Evolutionary conservation across 345 rosid genomes (phyloP).

Genomic region (Eutrema japonicum): DNA sequence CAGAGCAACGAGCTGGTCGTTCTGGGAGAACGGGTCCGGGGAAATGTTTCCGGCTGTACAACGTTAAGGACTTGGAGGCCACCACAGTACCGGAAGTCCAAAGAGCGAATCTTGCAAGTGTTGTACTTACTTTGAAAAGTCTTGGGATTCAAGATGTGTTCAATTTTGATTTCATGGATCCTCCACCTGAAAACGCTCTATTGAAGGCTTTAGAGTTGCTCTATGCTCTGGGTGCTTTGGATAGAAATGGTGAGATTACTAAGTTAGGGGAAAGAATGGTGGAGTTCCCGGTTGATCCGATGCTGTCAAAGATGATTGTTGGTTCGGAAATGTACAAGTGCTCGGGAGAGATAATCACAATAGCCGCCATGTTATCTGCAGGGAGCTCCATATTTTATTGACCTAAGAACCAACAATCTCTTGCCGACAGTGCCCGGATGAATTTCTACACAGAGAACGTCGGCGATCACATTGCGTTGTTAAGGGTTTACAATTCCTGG

Average conservation of each 20-base stretch:
- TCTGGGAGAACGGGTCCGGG: conserved; percentile 98
- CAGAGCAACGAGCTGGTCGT: conserved; percentile 94
- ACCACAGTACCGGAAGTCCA: conserved; percentile 94
- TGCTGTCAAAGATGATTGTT: conserved; percentile 87
- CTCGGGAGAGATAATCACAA: conserved; percentile 78
- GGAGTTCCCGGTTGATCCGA: conserved; percentile 94
- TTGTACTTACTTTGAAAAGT: conserved; percentile 86
- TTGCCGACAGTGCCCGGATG: conserved; percentile 88
- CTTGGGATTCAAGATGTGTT: conserved; percentile 88
- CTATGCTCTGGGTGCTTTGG: conserved; percentile 83
- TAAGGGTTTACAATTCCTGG: conserved; percentile 87
- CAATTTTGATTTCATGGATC: conserved; percentile 93
- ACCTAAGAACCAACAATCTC: conserved; percentile 86
- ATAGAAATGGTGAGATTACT: conserved; percentile 80
- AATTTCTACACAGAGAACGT: conserved; percentile 80
- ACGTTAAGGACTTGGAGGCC: conserved; percentile 75
- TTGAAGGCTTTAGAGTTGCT: conserved; percentile 79
- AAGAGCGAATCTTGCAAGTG: conserved; percentile 86
- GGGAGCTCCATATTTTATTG: conserved; percentile 93
- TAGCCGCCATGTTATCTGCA: conserved; percentile 86
- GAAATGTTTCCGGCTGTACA: conserved; percentile 81
- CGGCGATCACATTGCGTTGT: conserved; percentile 90
- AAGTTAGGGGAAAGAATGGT: conserved; percentile 93
- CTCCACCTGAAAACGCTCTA: conserved; percentile 85
- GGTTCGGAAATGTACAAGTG: conserved; percentile 83